Evolutionary conservation across 2,329 filamentous ascomycete genomes (phyloP).

Genomic region (Diplodia scrobiculata): DNA sequence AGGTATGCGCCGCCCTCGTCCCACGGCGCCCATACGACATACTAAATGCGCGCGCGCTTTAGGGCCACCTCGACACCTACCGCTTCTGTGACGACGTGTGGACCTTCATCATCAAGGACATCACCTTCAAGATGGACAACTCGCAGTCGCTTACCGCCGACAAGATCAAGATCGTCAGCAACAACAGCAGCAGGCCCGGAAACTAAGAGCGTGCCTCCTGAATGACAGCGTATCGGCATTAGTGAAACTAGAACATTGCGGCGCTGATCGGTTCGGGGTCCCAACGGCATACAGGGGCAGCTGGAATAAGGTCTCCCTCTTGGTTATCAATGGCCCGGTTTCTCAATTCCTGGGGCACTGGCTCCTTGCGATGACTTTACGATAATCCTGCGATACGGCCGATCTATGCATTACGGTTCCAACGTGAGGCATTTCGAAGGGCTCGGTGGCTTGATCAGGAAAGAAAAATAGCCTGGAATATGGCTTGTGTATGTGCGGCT

Average conservation of each 20-base stretch:
- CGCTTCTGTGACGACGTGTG: constrained; percentile 99
- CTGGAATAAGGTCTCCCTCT: neutral
- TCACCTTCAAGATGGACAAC: constrained; percentile 97
- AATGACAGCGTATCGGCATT: neutral
- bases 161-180: constrained; percentile 98
- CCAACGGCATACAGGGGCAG: neutral
- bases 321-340: neutral
- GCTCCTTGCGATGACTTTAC: too few relatives aligned
- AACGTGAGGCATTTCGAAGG: too few relatives aligned
- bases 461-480: constrained; percentile 2
- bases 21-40: neutral
- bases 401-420: neutral
- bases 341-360: neutral
- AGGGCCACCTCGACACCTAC: constrained; percentile 98
- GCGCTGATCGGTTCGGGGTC: neutral
- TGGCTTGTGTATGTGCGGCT: neutral
- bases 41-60: constrained; percentile 32
- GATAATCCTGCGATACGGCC: neutral
- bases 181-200: constrained; percentile 81
- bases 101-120: constrained; percentile 98
- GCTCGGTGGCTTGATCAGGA: neutral
- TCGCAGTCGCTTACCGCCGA: constrained; percentile 75
- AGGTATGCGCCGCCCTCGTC: constrained; percentile 61
- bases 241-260: neutral
- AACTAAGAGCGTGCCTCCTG: constrained; percentile 5